phyloP scores from a whole-genome alignment of 768 basidiomycete genomes.

The Tulasnella sp. region DNA sequence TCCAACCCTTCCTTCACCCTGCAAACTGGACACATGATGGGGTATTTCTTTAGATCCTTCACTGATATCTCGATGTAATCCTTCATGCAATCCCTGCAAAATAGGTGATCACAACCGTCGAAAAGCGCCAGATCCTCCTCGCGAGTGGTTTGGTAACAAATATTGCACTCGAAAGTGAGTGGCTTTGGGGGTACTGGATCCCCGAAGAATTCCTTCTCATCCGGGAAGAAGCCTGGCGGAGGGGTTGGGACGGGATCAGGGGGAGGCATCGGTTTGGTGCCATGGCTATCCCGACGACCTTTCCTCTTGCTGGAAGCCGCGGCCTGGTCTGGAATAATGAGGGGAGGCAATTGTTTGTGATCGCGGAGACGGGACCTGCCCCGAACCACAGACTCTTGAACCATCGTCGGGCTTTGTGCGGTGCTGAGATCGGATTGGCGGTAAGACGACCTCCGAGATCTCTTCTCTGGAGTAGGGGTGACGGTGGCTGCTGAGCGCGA shows the following conservation, averaged over 20 bases:
- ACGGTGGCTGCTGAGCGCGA: neutral
- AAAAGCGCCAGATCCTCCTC: slow-evolving; percentile 45
- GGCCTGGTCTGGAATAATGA: neutral
- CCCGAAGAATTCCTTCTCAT: neutral
- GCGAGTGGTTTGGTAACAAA: slow-evolving; percentile 52
- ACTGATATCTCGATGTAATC: slow-evolving; percentile 46
- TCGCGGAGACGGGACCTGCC: neutral
- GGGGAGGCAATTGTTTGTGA: neutral
- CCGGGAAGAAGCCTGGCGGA: neutral
- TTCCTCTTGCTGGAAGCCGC: neutral
- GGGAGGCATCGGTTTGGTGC: neutral
- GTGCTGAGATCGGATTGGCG: neutral
- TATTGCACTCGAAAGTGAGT: slow-evolving; percentile 46
- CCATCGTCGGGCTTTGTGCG: neutral
- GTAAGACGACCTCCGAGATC: neutral
- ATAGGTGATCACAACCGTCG: slow-evolving; percentile 48
- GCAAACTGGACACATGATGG: slow-evolving; percentile 61
- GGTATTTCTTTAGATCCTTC: slow-evolving; percentile 48
- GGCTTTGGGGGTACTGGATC: neutral
- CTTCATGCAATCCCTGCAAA: slow-evolving; percentile 54
- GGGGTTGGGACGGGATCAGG: neutral
- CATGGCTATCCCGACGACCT: neutral
- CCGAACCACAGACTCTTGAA: neutral
- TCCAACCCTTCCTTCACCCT: slow-evolving; percentile 30
- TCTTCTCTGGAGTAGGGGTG: neutral